Base-by-base conservation (phyloP, 805 yeast genomes). In the Yarrowia osloensis region DNA sequence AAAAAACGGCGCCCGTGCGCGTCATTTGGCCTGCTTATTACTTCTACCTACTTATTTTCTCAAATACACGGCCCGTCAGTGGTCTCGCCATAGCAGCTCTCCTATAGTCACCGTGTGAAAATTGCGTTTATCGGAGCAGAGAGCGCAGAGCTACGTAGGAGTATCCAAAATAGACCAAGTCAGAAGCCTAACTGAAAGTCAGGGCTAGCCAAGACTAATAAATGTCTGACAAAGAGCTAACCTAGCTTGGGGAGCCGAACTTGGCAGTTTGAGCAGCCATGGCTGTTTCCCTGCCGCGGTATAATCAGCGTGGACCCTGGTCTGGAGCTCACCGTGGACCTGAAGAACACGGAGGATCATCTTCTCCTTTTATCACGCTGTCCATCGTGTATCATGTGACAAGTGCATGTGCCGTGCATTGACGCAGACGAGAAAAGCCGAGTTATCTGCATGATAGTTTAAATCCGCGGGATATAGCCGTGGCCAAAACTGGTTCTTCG, bases 51-150 rank as follows among this genome's bases (percentile, higher is more conserved):
- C 5, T n/a, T 35, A 8, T 54, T 35, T 54, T 21, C 21, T 12
- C n/a, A 4, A 17, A 7, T 35, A 15, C 29, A 21, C 26, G 26
- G 4, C 17, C 13, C 11, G 4, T 8, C 26, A 1, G 12, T n/a
- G 26, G 13, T 24, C n/a, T 52, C 9, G 19, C 24, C 59, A 19
- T 2, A 19, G 42, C 22, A 8, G 19, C 33, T 13, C 29, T 12
- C 17, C n/a, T 24, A 9, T 35, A 24, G 29, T 24, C 44, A 54
- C 61, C 31, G 61, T 54, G 61, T 54, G 61, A 54, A 54, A 54
- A 54, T 54, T 54, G 61, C 61, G 33, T 54, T 54, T 54, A 54
- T 54, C 61, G 61, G 61, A 54, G 44, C 61, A 52, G 59, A 33
- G 24, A 24, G 42, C 26, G 40, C 57, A 50, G 57, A 52, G 26